Evolutionary conservation across 345 rosid genomes (phyloP), one percentile per base, ranked within the genome.

Genomic region (Brassica incana): DNA sequence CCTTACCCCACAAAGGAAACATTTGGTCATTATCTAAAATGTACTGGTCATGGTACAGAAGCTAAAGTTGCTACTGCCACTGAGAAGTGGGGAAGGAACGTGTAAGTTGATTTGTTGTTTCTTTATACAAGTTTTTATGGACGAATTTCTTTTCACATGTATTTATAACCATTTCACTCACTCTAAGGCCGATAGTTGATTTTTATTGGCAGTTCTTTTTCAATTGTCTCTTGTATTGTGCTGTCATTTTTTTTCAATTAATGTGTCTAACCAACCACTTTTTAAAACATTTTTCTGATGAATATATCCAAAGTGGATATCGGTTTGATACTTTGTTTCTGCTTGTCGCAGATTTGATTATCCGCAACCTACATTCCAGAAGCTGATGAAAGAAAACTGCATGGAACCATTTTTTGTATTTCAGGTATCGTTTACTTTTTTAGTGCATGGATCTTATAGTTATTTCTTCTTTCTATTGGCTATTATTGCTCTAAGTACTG

Each of bases 341-440:
- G 67, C 48, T 3, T 83, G 14, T n/a, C 87, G 80, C 86, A 96
- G 99, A 77, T 96, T 96, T 83, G 99, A 96, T 82, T 93, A 96
- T 87, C 98, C 99, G 0, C 97, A 96, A 79, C 97, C 99, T 43
- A 93, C 99, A 36, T 96, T 96, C 89, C 97, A 86, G 85, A 93
- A 93, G 80, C 87, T 96, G 79, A 88, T 96, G 97, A 96, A 93
- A 84, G 99, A 96, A 86, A 92, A 96, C 77, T 90, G 97, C 87
- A 91, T 86, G 94, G 99, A 91, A 77, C 99, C 99, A 8, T 96
- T 96, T 83, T 96, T 96, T 80, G 99, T 96, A 48, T 96, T 96
- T 87, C 99, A 96, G 98, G 99, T 96, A 74, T 78, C 92, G 77
- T 79, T 62, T 40, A 6, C 78, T 95, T 77, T 60, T 23, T 16